A percentile compares a stretch with the other conserved stretches of the same genome.
phyloP scores from a whole-genome alignment of 495 filamentous ascomycete genomes.

The Collariella sp. region DNA sequence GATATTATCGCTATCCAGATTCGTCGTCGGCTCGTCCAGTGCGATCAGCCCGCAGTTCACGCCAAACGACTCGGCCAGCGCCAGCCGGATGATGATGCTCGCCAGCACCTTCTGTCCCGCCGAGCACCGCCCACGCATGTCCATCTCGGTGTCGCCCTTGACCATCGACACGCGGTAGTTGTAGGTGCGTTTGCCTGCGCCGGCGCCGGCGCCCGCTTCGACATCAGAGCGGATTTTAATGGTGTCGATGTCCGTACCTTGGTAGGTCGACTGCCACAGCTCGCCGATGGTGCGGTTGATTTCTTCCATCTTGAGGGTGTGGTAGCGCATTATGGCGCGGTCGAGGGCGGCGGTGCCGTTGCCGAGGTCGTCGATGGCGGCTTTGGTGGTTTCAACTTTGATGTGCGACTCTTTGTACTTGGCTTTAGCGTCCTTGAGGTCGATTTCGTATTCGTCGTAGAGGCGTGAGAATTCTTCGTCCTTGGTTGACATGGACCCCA shows the following conservation, averaged over 20 bases:
- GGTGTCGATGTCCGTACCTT: constrained; percentile 94
- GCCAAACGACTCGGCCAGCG: constrained; percentile 93
- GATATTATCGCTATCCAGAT: constrained; percentile 93
- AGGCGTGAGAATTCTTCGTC: constrained; percentile 66
- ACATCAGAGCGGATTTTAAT: constrained; percentile 90
- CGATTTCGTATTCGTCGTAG: constrained; percentile 67
- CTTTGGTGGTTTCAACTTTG: constrained; percentile 86
- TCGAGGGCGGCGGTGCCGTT: constrained; percentile 75
- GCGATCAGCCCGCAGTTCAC: constrained; percentile 94
- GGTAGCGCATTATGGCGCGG: constrained; percentile 94
- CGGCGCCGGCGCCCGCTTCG: constrained; percentile 40
- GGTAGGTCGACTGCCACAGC: constrained; percentile 93
- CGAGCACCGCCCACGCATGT: constrained; percentile 97
- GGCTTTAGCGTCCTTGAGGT: constrained; percentile 74
- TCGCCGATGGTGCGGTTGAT: constrained; percentile 93
- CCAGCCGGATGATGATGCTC: constrained; percentile 94
- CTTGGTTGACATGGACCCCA: constrained; percentile 69
- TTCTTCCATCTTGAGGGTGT: constrained; percentile 94
- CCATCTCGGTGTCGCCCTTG: constrained; percentile 95
- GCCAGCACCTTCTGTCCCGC: constrained; percentile 95
- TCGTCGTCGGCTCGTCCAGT: constrained; percentile 96
- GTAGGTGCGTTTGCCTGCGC: constrained; percentile 70
- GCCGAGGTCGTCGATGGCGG: constrained; percentile 80
- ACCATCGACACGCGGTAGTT: constrained; percentile 99
- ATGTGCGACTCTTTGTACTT: constrained; percentile 85